A percentile compares a stretch with the other conserved stretches of the same genome.
Evolutionary conservation across 352 stramenopile species (phyloP).

Genomic region (Globisporangium iwayamae): DNA sequence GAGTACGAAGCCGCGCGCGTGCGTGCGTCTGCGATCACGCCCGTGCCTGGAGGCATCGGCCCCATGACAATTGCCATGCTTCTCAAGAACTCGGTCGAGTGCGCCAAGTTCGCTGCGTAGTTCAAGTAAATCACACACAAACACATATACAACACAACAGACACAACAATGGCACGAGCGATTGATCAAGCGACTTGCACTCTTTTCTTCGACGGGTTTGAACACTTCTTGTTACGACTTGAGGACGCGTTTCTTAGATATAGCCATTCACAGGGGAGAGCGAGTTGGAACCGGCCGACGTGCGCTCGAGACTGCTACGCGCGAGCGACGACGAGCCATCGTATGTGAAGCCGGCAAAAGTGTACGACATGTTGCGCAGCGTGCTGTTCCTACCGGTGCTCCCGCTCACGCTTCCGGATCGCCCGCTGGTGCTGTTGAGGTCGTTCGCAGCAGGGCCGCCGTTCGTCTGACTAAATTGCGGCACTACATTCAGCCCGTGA

Average conservation of each 20-base stretch:
- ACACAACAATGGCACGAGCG: background rate
- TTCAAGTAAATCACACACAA: background rate
- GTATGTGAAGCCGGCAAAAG: conserved; percentile 82
- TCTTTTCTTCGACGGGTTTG: background rate
- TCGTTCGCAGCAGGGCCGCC: conserved; percentile 3
- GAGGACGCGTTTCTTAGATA: conserved; percentile 20
- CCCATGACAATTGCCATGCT: conserved; percentile 98
- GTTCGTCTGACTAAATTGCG: conserved; percentile 26
- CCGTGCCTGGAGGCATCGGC: conserved; percentile 95
- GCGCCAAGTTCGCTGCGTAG: conserved; percentile 41
- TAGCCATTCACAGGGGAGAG: conserved; percentile 18
- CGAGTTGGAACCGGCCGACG: conserved; percentile 12
- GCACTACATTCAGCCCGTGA: conserved; percentile 58
- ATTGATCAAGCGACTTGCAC: background rate
- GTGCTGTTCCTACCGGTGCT: conserved; percentile 58
- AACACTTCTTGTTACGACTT: conserved; percentile 9
- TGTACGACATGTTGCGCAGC: conserved; percentile 82
- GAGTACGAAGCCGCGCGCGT: conserved; percentile 88
- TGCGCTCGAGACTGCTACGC: conserved; percentile 34
- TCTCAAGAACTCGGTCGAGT: conserved; percentile 79
- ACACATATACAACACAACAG: background rate
- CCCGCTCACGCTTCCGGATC: conserved; percentile 18
- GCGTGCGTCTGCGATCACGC: conserved; percentile 94
- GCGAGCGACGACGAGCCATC: conserved; percentile 58
- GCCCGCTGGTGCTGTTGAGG: conserved; percentile 15